Base-by-base conservation (phyloP, 306 rosid species). In the Hylodesmum podocarpum region DNA sequence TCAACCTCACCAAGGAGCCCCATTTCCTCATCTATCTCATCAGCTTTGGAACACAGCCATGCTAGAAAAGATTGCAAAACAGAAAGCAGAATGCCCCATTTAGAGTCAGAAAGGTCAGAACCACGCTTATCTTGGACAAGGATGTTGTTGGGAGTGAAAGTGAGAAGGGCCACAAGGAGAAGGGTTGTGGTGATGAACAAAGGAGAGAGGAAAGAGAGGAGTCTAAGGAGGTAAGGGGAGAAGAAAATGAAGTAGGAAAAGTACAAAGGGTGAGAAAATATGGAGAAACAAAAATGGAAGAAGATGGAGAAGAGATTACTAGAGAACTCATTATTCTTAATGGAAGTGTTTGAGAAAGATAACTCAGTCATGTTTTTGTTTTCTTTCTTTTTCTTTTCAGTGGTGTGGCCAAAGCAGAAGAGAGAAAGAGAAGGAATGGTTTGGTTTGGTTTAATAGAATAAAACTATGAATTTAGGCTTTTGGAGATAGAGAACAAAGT, bases 201-300 rank as follows among this genome's bases (percentile, higher is more conserved):
- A 81, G 99, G 99, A 34, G 91, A 92, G 57, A 95, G 94, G 70
- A 92, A 95, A 73, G 94, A 92, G 25, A 95, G 53, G 15, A 95
- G 78, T 86, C 70, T 95, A 85, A 90, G 61, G 59, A 95, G 72
- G 72, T 92, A 90, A 0, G 97, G 97, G 33, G 90, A 90, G 82
- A 95, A 95, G 85, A 95, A 92, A 66, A 95, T 63, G 80, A 95
- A 84, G 87, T 95, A 95, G 14, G 86, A 95, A 31, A 90, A 84
- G 89, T 95, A 95, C 3, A 95, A 82, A 73, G 98, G 98, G 84
- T 95, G 96, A 14, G 97, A 95, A 47, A 87, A 51, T 36, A 87
- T 61, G 85, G 85, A 87, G 90, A 83, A 90, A 44, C 87, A 90
- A 0, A 83, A 47, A 36, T 79, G 64, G 84, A 71, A 71, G 19